Percentiles rank a stretch among this genome's conserved stretches.
phyloP scores from a whole-genome alignment of 2,329 filamentous ascomycete genomes.

The Paraphaeosphaeria sporulosa region DNA sequence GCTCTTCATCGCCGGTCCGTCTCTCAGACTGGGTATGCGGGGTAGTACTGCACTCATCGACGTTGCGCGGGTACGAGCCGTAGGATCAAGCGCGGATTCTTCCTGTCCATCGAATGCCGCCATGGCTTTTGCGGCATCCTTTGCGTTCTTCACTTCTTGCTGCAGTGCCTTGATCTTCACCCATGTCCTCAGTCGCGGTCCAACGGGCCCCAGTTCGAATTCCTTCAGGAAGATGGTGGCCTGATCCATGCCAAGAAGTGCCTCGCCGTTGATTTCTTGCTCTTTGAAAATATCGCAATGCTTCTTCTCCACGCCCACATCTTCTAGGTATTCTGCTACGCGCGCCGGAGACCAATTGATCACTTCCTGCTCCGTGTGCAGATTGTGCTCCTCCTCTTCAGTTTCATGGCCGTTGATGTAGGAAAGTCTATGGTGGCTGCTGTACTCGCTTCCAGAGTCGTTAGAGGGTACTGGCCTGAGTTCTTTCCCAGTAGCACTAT shows the following conservation, averaged over 20 bases:
- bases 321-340: conserved; percentile 89
- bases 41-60: conserved; percentile 52
- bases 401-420: conserved; percentile 96
- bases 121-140: conserved; percentile 41
- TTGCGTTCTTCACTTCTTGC: conserved; percentile 76
- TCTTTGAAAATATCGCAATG: conserved; percentile 95
- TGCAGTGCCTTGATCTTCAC: conserved; percentile 93
- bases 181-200: conserved; percentile 90
- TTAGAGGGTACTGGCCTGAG: conserved; percentile 57
- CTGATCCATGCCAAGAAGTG: conserved; percentile 93
- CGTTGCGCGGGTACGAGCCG: conserved; percentile 55
- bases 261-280: conserved; percentile 94
- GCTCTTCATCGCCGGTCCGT: conserved; percentile 39
- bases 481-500: conserved; percentile 60
- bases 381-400: conserved; percentile 83
- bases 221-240: conserved; percentile 94
- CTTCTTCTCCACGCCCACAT: conserved; percentile 81
- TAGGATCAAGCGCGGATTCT: conserved; percentile 51
- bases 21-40: conserved; percentile 47
- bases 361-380: conserved; percentile 77
- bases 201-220: conserved; percentile 91
- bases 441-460: conserved; percentile 91
- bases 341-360: conserved; percentile 79
- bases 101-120: conserved; percentile 54
- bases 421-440: conserved; percentile 80